Base-by-base conservation (phyloP, 345 rosid species). In the Orychophragmus violaceus region DNA sequence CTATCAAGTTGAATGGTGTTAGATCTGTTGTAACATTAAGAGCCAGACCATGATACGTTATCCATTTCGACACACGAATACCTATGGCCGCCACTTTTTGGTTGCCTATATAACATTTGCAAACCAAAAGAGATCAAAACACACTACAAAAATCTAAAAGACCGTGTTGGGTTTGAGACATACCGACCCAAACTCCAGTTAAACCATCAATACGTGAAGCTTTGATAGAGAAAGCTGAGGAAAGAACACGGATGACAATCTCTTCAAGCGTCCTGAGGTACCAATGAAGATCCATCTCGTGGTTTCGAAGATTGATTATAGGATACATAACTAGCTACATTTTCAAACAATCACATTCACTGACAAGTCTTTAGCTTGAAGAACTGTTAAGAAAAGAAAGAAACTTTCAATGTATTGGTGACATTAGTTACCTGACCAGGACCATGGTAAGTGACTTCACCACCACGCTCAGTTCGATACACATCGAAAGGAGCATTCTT, bases 261-360 rank as follows among this genome's bases (percentile, higher is more conserved):
- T 93, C 96, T 78, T 92, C 96, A 62, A 88, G 96, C 59, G 82
- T 81, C 80, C 98, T 84, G 62, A 84, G 87, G 82, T 88, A 90
- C 97, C 97, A 93, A 80, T 93, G 88, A 68, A 93, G 91, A 82
- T 85, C 96, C 91, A 82, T 90, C 86, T 85, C 79, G 87, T 86
- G 97, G 69, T 93, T 90, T 64, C 90, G 78, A 18, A 93, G 86
- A 75, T 88, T 84, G 76, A 90, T 72, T 63, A 93, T 83, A 53
- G 97, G 97, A 74, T 93, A 90, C 92, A 88, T 79, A 65, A 88
- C 89, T 13, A 93, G 77, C 98, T 90, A 77, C 80, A 85, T 28
- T 48, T 23, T 32, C 66, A 50, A 53, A 41, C 27, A 58, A 14
- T 16, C 23, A 42, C 53, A 58, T 10, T 13, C 16, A 7, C n/a